These are phyloP conservation scores for Penstemon davidsonii DNA, from an alignment of 257 asterid genomes.

Conservation along the genomic window DNA sequence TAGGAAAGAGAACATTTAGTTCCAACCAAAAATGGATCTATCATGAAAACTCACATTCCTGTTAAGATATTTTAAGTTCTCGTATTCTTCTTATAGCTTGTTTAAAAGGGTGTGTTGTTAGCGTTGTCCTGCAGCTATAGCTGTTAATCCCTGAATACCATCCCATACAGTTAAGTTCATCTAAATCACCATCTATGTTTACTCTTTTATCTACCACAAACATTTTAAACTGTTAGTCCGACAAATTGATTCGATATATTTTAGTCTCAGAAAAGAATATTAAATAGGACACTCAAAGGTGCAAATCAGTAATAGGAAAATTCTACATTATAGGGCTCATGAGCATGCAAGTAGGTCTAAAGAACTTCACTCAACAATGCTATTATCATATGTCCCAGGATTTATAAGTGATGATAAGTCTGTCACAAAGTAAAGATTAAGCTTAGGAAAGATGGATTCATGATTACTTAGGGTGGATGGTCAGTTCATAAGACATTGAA, in stretches of 20 bases:
- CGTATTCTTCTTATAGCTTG: neutral
- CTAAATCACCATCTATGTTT: neutral
- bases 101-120: neutral
- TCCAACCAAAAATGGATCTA: constrained; percentile 1
- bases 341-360: neutral
- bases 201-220: neutral
- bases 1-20: neutral
- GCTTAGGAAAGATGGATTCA: neutral
- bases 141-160: neutral
- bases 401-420: neutral
- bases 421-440: neutral
- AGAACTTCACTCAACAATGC: neutral
- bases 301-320: neutral
- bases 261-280: neutral
- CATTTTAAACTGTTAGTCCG: neutral
- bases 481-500: too few species aligned
- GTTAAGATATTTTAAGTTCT: too few species aligned
- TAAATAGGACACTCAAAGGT: constrained; percentile 1
- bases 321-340: neutral
- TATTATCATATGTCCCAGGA: neutral
- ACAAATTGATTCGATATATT: neutral
- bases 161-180: neutral
- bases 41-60: neutral
- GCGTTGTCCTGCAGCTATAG: constrained; percentile 7
- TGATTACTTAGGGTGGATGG: neutral